Evolutionary conservation across 306 rosid genomes (phyloP).

Genomic region (Trichosanthes truncata): DNA sequence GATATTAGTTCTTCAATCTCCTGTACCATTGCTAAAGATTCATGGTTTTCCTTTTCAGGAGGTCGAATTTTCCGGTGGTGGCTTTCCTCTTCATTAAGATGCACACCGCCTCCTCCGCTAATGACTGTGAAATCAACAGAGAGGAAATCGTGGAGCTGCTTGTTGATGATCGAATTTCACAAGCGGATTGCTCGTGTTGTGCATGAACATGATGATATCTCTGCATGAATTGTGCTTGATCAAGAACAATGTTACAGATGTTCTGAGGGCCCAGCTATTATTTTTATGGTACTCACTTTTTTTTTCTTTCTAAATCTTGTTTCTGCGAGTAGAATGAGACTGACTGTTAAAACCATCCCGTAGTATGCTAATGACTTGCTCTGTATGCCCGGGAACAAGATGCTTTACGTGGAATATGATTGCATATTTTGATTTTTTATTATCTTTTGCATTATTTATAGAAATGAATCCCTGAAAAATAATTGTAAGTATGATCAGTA

Average conservation of each 20-base stretch:
- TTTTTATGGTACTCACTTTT: background rate
- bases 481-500: too few relatives aligned
- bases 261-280: background rate
- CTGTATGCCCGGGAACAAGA: background rate
- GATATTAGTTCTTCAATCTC: background rate
- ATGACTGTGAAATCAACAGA: background rate
- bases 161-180: background rate
- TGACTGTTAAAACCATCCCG: background rate
- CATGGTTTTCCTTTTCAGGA: slow-evolving; percentile 25
- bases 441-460: background rate
- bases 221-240: background rate
- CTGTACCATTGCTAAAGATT: background rate
- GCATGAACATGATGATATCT: background rate
- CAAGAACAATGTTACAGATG: background rate
- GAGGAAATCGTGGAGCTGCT: background rate
- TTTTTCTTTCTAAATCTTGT: background rate
- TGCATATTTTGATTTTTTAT: background rate
- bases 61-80: slow-evolving; percentile 48
- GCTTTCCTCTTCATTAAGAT: slow-evolving; percentile 24
- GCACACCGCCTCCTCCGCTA: background rate
- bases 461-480: too few relatives aligned
- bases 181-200: background rate
- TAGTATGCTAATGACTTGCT: background rate
- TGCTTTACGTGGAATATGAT: background rate
- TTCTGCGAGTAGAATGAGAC: background rate